Evolutionary conservation across 148 eudicot species (phyloP), one percentile per base, ranked within the genome.

Genomic region (Vaccinium darrowii): DNA sequence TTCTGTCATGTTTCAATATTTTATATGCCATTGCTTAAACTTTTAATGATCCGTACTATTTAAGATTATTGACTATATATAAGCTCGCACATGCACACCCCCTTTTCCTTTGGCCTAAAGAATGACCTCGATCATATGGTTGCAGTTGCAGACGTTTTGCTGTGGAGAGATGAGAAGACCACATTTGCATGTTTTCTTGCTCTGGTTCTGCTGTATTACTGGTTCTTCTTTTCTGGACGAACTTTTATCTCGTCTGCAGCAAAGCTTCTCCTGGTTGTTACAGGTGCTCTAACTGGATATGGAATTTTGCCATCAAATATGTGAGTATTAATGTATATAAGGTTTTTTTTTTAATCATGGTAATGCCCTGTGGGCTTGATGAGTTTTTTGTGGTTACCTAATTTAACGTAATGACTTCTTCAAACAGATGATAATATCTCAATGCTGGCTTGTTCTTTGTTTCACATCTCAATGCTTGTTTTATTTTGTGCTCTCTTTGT

Each of bases 91-190:
- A 8, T 9, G 19, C 36, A 62, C 23, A 9, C 11, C 12, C 19
- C 36, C 25, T 62, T 39, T 81, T 80, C 58, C 13, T n/a, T 82
- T 36, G 21, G 54, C 47, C 47, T 33, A 69, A 80, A 73, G 52
- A 33, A 30, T 86, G 71, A 83, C 76, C 76, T 77, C 57, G 47
- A 18, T 71, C 57, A 30, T 85, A 67, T 79, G 83, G 11, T 58
- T 93, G 92, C 96, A 96, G 99, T 95, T 90, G 95, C 98, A 81
- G 96, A 96, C 81, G 86, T 96, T 84, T 88, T 97, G 82, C 90
- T 97, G 47, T 97, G 99, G 99, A 94, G 96, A 88, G 94, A 97
- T 84, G 98, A 97, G 91, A 93, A 86, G 96, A 94, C 89, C 84
- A 89, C 96, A 47, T 97, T 95, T 89, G 77, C 90, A 63, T 92